A percentile compares a stretch with the other conserved stretches of the same genome.
Evolutionary conservation across 73 alveolate genomes (phyloP).

Genomic region (Uronychia binucleata): DNA sequence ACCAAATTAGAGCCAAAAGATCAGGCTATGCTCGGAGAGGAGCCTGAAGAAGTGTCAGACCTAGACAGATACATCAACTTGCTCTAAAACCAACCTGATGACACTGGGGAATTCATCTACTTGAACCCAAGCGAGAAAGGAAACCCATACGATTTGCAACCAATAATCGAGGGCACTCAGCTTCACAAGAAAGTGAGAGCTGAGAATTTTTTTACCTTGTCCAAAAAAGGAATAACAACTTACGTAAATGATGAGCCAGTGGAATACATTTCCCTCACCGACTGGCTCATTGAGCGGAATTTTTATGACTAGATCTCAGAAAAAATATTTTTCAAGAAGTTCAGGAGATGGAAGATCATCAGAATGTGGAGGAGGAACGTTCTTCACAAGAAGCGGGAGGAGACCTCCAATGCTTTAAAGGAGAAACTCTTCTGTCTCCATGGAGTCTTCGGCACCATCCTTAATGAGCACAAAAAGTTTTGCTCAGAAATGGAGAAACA

Average conservation of each 20-base stretch:
- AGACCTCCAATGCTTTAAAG: constrained; percentile 54
- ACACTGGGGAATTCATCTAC: constrained; percentile 60
- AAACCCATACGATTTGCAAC: constrained; percentile 62
- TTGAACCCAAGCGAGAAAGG: constrained; percentile 42
- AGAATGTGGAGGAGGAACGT: constrained; percentile 86
- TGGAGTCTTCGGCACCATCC: constrained; percentile 66
- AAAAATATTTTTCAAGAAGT: constrained; percentile 73
- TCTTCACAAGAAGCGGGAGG: constrained; percentile 71
- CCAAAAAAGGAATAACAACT: constrained; percentile 82
- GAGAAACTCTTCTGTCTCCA: constrained; percentile 77
- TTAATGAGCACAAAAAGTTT: constrained; percentile 54
- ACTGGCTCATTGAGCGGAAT: constrained; percentile 80
- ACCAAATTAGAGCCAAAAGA: not conserved
- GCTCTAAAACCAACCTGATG: constrained; percentile 59
- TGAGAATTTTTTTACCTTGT: constrained; percentile 72
- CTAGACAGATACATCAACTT: constrained; percentile 42
- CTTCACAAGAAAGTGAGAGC: constrained; percentile 24
- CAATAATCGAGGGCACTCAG: constrained; percentile 52
- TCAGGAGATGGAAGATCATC: constrained; percentile 83
- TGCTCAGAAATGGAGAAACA: constrained; percentile 76
- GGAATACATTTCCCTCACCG: constrained; percentile 77
- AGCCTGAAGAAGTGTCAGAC: constrained; percentile 23
- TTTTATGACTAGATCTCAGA: constrained; percentile 63
- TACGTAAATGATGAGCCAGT: constrained; percentile 83
- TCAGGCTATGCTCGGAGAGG: not conserved